phyloP scores from a whole-genome alignment of 208 protist genomes.

The Leishmania major region DNA sequence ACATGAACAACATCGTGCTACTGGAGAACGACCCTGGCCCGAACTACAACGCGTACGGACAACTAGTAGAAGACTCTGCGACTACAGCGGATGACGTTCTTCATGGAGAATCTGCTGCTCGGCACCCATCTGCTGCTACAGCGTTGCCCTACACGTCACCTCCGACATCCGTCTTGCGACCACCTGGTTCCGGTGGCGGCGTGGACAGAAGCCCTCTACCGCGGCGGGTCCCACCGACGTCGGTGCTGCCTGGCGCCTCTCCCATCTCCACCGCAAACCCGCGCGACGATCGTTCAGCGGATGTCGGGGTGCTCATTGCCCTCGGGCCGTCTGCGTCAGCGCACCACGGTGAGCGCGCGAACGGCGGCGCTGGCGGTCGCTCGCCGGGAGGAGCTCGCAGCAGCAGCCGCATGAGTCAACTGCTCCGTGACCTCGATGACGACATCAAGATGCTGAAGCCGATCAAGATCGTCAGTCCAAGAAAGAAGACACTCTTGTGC shows the following conservation, averaged over 20 bases:
- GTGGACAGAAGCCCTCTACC: conserved; percentile 11
- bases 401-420: conserved; percentile 63
- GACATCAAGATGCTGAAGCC: conserved; percentile 81
- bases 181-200: background rate
- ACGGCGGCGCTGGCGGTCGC: background rate
- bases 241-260: background rate
- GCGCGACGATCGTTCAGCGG: background rate
- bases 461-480: conserved; percentile 67
- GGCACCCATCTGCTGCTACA: background rate
- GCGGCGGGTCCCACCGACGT: background rate
- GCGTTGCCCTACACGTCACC: conserved; percentile 11
- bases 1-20: conserved; percentile 85
- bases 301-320: background rate
- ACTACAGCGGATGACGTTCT: background rate
- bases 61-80: background rate
- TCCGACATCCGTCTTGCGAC: background rate
- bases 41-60: conserved; percentile 33
- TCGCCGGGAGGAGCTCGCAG: conserved; percentile 18
- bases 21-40: conserved; percentile 75
- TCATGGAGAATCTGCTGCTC: background rate
- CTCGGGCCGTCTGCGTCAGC: background rate
- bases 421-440: conserved; percentile 82
- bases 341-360: background rate
- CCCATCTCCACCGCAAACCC: background rate
- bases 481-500: conserved; percentile 77